phyloP scores from a whole-genome alignment of 2,329 filamentous ascomycete species.

The Pestalotiopsis sp. region DNA sequence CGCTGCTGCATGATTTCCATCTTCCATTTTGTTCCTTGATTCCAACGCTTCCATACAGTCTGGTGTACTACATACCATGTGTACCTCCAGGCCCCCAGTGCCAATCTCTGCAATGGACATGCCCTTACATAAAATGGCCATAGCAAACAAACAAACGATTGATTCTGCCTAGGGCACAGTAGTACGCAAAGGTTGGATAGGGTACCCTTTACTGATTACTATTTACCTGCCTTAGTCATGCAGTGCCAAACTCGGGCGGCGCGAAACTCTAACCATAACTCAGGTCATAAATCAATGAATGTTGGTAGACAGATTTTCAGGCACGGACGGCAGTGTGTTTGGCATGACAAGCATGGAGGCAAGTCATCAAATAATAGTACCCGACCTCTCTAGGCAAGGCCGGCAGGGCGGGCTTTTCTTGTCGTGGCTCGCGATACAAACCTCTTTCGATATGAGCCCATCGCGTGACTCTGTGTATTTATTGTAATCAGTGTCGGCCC shows the following conservation, averaged over 20 bases:
- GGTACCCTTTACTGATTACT: neutral
- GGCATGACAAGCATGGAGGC: neutral
- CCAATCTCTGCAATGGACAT: neutral
- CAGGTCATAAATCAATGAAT: no score
- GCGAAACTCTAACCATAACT: neutral
- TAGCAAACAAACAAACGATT: neutral
- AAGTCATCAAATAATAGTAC: neutral
- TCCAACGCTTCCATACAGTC: constrained; percentile 5
- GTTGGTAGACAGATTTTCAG: neutral
- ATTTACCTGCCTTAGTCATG: neutral
- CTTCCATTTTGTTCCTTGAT: neutral
- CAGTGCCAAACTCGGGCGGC: neutral
- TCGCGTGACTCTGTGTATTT: neutral
- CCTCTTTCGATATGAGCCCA: neutral
- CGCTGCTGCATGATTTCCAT: neutral
- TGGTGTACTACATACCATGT: neutral
- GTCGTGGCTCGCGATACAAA: neutral
- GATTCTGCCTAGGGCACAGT: neutral
- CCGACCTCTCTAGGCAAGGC: neutral
- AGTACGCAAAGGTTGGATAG: neutral
- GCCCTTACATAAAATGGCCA: neutral
- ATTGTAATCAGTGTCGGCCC: neutral
- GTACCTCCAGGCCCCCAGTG: neutral
- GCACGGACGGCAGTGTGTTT: neutral
- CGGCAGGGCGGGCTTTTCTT: neutral